Evolutionary conservation across 208 protist genomes (phyloP).

Genomic region (Leptomonas pyrrhocoris): DNA sequence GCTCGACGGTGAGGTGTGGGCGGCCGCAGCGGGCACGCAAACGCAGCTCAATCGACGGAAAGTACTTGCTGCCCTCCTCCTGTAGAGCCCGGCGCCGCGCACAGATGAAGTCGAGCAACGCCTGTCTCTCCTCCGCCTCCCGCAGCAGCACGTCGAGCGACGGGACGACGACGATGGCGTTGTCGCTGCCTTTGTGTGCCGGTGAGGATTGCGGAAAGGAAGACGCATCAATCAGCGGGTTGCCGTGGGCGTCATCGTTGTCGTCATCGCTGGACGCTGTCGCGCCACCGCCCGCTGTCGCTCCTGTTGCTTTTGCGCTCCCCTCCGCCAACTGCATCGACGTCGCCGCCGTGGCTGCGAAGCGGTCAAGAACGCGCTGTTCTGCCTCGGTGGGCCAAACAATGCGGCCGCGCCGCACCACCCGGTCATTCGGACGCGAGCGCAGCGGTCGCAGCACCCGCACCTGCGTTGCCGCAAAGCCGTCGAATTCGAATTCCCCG

Average conservation of each 20-base stretch:
- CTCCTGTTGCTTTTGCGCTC: background rate
- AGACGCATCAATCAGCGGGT: background rate
- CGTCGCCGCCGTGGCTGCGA: slow-evolving; percentile 5
- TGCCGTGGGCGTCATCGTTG: slow-evolving; percentile 23
- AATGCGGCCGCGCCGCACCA: slow-evolving; percentile 60
- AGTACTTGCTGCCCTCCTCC: slow-evolving; percentile 60
- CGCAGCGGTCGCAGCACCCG: slow-evolving; percentile 60
- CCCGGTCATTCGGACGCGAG: slow-evolving; percentile 46
- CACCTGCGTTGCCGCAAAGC: slow-evolving; percentile 52
- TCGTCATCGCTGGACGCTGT: slow-evolving; percentile 18
- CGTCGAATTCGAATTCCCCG: background rate
- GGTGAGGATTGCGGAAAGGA: background rate
- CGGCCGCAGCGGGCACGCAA: slow-evolving; percentile 77
- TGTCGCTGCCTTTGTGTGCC: background rate
- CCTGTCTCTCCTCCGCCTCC: slow-evolving; percentile 69
- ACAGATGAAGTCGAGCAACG: slow-evolving; percentile 62
- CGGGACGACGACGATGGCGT: slow-evolving; percentile 16
- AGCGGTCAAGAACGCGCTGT: slow-evolving; percentile 39
- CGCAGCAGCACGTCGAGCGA: slow-evolving; percentile 58
- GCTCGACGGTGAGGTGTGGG: slow-evolving; percentile 73
- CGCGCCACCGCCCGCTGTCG: background rate
- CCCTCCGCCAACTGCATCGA: background rate
- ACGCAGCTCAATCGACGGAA: slow-evolving; percentile 79
- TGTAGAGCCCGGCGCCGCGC: slow-evolving; percentile 50
- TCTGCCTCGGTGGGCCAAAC: slow-evolving; percentile 46